Evolutionary conservation across 345 rosid genomes (phyloP), one percentile per base, ranked within the genome.

Genomic region (Linum trigynum): DNA sequence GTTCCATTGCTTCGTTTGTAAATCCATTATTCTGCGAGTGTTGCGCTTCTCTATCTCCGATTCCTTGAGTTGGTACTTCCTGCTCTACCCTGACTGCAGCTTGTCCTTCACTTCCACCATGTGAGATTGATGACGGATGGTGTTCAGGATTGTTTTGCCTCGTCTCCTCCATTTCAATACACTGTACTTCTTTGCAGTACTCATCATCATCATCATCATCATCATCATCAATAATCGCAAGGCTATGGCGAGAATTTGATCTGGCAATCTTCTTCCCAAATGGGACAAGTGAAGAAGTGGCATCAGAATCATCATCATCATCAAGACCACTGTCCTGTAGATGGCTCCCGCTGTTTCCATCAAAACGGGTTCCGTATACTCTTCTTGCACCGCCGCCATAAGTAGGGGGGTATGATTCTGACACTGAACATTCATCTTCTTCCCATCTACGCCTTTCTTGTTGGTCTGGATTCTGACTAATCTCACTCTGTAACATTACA

Each of bases 101-200:
- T 65, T 61, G 59, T 67, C 55, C 59, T 80, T 65, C 10, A 61
- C 32, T 1, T 68, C 65, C 2, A 71, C 12, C 64, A 62, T 79
- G 32, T 23, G 32, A 23, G 32, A 23, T 23, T 23, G 32, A 23
- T 23, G 32, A 23, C 32, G 32, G 32, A 23, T 23, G 32, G 32
- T 23, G 71, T 56, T 75, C 79, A 51, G 61, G 57, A 41, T 80
- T 39, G 45, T 70, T 68, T 60, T 74, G 67, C 72, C 70, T 69
- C 64, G 78, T 66, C 64, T 78, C 89, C 69, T 80, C 92, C 75
- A 69, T 76, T 76, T 88, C 95, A 45, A 90, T 80, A 75, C 97
- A 88, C 58, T 79, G 86, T 67, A 90, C 96, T 73, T 90, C 97
- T 75, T 83, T 88, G 90, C 95, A 86, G 84, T 76, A 81, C 63